A percentile compares a stretch with the other conserved stretches of the same genome.
Conservation (phyloP, 371 early-diverging fungal species). For the Coemansia sp. region DNA sequence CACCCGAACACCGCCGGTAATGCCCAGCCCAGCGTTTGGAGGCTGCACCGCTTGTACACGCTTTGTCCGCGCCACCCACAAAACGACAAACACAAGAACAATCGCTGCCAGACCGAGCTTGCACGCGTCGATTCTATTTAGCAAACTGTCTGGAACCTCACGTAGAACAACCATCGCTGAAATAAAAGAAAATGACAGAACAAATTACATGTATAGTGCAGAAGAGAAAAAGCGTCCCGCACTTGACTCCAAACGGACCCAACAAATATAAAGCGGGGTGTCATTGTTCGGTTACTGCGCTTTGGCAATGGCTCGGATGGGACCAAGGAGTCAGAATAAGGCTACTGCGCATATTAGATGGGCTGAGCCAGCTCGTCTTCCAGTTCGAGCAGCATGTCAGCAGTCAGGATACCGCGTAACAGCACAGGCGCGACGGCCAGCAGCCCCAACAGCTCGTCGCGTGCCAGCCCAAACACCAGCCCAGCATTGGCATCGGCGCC, state of each 20-base stretch:
- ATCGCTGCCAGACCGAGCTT: no score
- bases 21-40: not conserved
- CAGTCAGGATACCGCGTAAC: not conserved
- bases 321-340: not conserved
- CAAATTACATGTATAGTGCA: not conserved
- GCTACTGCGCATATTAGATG: not conserved
- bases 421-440: constrained; percentile 18
- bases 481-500: constrained; percentile 4
- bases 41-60: not conserved
- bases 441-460: constrained; percentile 18
- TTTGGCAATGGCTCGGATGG: no score
- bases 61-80: no score
- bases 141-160: not conserved
- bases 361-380: constrained; percentile 14
- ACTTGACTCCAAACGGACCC: not conserved
- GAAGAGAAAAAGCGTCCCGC: not conserved
- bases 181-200: not conserved
- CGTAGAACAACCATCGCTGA: not conserved
- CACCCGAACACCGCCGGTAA: not conserved
- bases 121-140: not conserved
- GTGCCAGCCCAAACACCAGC: constrained; percentile 22
- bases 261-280: not conserved
- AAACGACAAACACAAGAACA: no score
- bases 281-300: no score
- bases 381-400: constrained; percentile 2